phyloP scores from a whole-genome alignment of 805 yeast genomes.

The Schwanniomyces pseudopolymorphus region DNA sequence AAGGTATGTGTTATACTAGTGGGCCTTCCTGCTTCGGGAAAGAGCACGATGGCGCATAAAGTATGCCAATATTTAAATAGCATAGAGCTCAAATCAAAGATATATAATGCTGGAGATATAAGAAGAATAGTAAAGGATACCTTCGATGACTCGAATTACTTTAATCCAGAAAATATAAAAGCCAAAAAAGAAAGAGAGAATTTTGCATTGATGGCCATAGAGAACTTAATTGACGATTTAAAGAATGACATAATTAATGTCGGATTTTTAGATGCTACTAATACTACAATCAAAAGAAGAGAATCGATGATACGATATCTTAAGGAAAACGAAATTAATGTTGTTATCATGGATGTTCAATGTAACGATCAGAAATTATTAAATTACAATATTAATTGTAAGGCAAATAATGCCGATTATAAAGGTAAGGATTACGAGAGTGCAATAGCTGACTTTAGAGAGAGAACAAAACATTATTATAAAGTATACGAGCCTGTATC shows the following conservation, averaged over 20 bases:
- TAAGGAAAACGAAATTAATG: constrained; percentile 21
- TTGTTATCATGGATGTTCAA: constrained; percentile 59
- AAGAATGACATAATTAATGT: constrained; percentile 23
- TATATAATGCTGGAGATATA: constrained; percentile 54
- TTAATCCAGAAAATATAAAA: constrained; percentile 33
- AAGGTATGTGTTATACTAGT: constrained; percentile 24
- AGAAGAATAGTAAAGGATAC: constrained; percentile 33
- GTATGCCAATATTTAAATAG: constrained; percentile 28
- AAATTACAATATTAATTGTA: constrained; percentile 62
- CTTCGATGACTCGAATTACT: constrained; percentile 35
- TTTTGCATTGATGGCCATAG: constrained; percentile 35
- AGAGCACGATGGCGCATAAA: constrained; percentile 38
- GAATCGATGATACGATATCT: constrained; percentile 27
- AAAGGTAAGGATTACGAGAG: constrained; percentile 47
- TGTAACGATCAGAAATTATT: constrained; percentile 53
- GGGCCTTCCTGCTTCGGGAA: constrained; percentile 45
- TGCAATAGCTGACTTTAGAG: constrained; percentile 60
- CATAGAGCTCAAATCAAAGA: constrained; percentile 21
- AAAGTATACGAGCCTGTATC: constrained; percentile 31
- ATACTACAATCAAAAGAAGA: constrained; percentile 37
- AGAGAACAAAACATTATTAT: constrained; percentile 53
- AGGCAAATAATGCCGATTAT: constrained; percentile 64
- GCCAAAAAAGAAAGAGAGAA: constrained; percentile 33
- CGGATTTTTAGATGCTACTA: constrained; percentile 45
- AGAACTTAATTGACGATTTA: constrained; percentile 30